Evolutionary conservation across 495 filamentous ascomycete species (phyloP).

Genomic region (Podospora sp.): DNA sequence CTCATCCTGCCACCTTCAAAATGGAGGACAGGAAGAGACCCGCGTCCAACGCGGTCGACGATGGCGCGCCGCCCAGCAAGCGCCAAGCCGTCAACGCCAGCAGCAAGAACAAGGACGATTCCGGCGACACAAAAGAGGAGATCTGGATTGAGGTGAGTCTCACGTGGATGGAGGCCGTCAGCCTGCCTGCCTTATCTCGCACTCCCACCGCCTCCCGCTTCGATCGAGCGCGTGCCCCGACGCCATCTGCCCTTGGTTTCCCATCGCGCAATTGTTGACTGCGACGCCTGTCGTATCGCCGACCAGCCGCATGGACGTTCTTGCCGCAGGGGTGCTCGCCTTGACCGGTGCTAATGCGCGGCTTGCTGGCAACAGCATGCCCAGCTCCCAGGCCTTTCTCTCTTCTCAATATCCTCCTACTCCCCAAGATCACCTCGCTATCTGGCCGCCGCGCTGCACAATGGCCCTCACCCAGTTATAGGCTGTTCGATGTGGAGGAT

Average conservation of each 20-base stretch:
- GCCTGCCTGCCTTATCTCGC: conserved; percentile 26
- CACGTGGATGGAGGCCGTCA: conserved; percentile 33
- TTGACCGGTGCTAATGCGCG: conserved; percentile 52
- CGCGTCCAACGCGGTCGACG: conserved; percentile 71
- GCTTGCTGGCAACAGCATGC: conserved; percentile 50
- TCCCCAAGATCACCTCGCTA: conserved; percentile 28
- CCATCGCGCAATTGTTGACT: conserved; percentile 21
- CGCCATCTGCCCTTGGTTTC: conserved; percentile 9
- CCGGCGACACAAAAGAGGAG: conserved; percentile 79
- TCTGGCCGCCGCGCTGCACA: conserved; percentile 35
- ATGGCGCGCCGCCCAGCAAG: conserved; percentile 80
- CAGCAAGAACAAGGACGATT: conserved; percentile 70
- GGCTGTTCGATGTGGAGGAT: conserved; percentile 27
- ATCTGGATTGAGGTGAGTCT: conserved; percentile 75
- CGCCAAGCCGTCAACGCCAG: conserved; percentile 82
- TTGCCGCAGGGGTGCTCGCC: conserved; percentile 37
- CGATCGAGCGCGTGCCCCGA: conserved; percentile 18
- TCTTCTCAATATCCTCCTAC: conserved; percentile 29
- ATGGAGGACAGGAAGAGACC: conserved; percentile 98
- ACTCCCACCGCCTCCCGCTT: conserved; percentile 10
- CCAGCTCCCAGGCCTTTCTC: conserved; percentile 33
- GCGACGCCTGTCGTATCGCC: conserved; percentile 20
- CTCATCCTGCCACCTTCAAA: conserved; percentile 71
- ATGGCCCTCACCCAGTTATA: conserved; percentile 25
- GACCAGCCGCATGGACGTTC: conserved; percentile 28